These are phyloP conservation scores for Aspergillus sclerotioniger DNA, from an alignment of 495 filamentous ascomycete species.

Conservation along the genomic window DNA sequence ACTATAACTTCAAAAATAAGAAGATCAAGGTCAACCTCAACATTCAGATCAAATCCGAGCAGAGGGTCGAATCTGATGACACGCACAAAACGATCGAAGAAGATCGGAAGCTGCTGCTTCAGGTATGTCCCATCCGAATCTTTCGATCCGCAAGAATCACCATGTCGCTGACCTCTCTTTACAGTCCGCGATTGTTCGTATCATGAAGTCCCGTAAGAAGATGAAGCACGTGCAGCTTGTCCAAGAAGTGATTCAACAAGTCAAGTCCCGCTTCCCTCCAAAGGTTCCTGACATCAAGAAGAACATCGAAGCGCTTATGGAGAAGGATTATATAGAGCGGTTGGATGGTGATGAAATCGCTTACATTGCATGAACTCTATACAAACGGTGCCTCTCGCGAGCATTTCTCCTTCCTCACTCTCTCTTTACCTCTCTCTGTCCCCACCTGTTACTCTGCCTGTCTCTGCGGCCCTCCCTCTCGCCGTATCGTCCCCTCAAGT, in stretches of 20 bases:
- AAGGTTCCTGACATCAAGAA: constrained; percentile 97
- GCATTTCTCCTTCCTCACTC: not conserved
- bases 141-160: constrained; percentile 13
- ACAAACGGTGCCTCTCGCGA: not conserved
- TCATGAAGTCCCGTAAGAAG: constrained; percentile 99
- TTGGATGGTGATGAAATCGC: constrained; percentile 91
- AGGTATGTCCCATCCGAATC: constrained; percentile 61
- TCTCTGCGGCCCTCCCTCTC: not conserved
- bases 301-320: constrained; percentile 96
- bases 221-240: constrained; percentile 96
- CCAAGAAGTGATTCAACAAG: constrained; percentile 90
- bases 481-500: not conserved
- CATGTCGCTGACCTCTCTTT: constrained; percentile 19
- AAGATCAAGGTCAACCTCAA: constrained; percentile 97
- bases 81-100: constrained; percentile 99
- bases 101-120: constrained; percentile 91
- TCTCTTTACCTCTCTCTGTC: not conserved
- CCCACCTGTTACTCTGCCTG: not conserved
- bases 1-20: constrained; percentile 95
- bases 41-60: constrained; percentile 87
- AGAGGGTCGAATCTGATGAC: constrained; percentile 91
- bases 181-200: constrained; percentile 95
- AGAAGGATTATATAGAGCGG: constrained; percentile 98
- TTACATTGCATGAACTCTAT: constrained; percentile 66
- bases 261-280: constrained; percentile 89